Evolutionary conservation across 805 yeast genomes (phyloP).

Genomic region (Candida corydali): DNA sequence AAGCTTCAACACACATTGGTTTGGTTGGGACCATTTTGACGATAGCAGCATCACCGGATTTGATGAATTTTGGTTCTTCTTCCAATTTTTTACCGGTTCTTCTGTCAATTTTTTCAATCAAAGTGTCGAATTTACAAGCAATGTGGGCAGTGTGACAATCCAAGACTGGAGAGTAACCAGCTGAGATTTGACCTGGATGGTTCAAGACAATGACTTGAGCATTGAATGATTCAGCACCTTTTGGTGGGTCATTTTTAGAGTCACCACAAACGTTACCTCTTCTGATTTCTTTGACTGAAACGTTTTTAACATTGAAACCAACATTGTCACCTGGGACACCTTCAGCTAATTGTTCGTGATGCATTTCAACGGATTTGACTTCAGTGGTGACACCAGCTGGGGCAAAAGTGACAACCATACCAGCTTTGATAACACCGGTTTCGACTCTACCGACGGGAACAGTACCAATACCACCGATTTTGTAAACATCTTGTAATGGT

Average conservation of each 20-base stretch:
- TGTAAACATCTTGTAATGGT: constrained; percentile 88
- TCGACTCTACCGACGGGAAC: constrained; percentile 94
- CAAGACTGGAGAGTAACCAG: constrained; percentile 88
- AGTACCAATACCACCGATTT: constrained; percentile 89
- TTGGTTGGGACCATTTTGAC: constrained; percentile 41
- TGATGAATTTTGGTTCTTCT: constrained; percentile 31
- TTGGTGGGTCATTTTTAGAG: constrained; percentile 85
- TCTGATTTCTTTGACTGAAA: constrained; percentile 82
- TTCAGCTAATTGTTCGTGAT: constrained; percentile 73
- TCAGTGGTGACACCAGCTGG: constrained; percentile 89
- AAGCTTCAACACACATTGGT: constrained; percentile 43
- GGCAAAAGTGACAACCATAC: constrained; percentile 85
- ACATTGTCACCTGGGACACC: constrained; percentile 92
- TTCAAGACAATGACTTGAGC: constrained; percentile 84
- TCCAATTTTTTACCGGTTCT: constrained; percentile 44
- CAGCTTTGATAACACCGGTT: constrained; percentile 89
- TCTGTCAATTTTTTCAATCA: constrained; percentile 83
- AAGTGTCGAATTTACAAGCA: constrained; percentile 82
- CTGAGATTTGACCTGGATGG: constrained; percentile 89
- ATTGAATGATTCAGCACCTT: constrained; percentile 73
- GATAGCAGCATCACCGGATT: constrained; percentile 38
- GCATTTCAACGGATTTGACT: constrained; percentile 83
- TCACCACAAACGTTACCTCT: constrained; percentile 93
- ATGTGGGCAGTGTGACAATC: constrained; percentile 93
- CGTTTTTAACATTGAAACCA: constrained; percentile 88